Percentiles rank a stretch among this genome's conserved stretches.
These are phyloP conservation scores for Rhynchospora tenuis DNA, from an alignment of 176 grass and related monocot genomes.

Conservation along the genomic window DNA sequence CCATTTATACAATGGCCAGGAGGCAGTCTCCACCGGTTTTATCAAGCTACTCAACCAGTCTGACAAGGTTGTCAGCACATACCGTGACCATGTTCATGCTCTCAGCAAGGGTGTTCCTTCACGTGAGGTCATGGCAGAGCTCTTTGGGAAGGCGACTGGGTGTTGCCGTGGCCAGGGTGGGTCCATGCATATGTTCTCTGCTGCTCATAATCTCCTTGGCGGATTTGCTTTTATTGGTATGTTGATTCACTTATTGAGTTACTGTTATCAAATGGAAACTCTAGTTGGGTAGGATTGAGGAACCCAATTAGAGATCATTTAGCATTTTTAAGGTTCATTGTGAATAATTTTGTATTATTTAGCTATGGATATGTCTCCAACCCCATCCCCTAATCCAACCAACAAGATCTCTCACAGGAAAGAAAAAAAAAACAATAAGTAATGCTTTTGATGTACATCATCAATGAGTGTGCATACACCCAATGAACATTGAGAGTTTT, in stretches of 20 bases:
- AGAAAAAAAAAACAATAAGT: not conserved
- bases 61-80: constrained; percentile 87
- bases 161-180: constrained; percentile 92
- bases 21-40: constrained; percentile 93
- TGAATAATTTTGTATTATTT: not conserved
- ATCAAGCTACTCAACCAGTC: constrained; percentile 74
- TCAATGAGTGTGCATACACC: not conserved
- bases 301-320: not conserved
- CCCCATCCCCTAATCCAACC: not conserved
- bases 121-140: constrained; percentile 77
- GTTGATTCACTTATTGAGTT: not conserved
- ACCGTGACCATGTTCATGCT: constrained; percentile 88
- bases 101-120: constrained; percentile 82
- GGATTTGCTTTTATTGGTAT: constrained; percentile 87
- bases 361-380: not conserved
- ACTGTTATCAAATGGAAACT: not conserved
- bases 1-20: constrained; percentile 96
- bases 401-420: not conserved
- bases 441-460: not conserved
- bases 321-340: not conserved
- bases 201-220: constrained; percentile 72
- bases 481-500: not conserved
- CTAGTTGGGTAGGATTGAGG: not conserved
- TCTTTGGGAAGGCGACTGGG: constrained; percentile 89
- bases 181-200: constrained; percentile 99